Conservation (phyloP, 164 flowering plant genomes). For the Pachysandra terminalis region DNA sequence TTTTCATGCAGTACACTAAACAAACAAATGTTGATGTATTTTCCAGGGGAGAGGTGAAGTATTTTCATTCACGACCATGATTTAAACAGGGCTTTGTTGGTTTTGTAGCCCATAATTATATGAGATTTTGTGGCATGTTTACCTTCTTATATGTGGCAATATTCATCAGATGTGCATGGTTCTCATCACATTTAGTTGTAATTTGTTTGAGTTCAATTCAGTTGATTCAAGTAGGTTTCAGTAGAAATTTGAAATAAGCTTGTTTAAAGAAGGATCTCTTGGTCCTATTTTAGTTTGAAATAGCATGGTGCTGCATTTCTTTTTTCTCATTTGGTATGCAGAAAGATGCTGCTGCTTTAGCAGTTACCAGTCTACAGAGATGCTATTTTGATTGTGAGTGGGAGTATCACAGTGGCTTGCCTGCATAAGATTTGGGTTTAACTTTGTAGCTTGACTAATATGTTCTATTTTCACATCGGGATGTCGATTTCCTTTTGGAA, state of each 20-base stretch:
- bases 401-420: background rate
- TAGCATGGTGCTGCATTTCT: background rate
- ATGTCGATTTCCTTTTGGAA: background rate
- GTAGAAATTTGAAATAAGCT: background rate
- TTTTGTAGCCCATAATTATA: background rate
- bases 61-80: too few relatives aligned
- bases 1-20: background rate
- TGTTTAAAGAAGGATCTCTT: background rate
- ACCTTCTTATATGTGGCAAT: background rate
- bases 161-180: background rate
- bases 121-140: too few relatives aligned
- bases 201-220: background rate
- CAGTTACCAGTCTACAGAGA: background rate
- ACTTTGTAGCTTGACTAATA: too few relatives aligned
- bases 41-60: background rate
- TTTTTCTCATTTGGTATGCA: background rate
- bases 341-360: background rate
- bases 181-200: background rate
- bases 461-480: background rate
- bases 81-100: background rate
- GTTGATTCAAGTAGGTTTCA: background rate
- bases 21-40: too few relatives aligned
- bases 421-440: too few relatives aligned
- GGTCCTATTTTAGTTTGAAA: background rate
- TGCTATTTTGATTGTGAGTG: background rate